These are phyloP conservation scores for Tilletia indica DNA, from an alignment of 1,284 basidiomycete species.

Conservation along the genomic window DNA sequence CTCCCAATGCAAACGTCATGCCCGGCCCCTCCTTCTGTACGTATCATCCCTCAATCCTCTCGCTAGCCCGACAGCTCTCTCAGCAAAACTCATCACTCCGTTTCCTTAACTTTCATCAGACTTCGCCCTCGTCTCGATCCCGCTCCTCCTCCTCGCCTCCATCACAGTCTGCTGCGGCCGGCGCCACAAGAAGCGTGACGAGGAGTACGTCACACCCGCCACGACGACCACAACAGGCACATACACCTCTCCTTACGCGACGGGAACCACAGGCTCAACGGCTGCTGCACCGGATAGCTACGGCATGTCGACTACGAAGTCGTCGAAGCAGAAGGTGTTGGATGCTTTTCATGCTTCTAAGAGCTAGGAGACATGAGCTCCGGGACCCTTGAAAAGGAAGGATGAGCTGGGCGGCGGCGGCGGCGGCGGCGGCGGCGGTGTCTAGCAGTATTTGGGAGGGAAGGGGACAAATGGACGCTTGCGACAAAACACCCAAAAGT, in stretches of 20 bases:
- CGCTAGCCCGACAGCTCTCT: too few relatives aligned
- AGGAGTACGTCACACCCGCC: background rate
- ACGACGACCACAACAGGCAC: background rate
- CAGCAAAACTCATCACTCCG: background rate
- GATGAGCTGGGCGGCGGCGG: background rate
- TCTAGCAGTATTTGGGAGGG: too few relatives aligned
- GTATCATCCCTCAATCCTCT: background rate
- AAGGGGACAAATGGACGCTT: too few relatives aligned
- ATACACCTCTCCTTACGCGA: background rate
- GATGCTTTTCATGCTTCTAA: conserved; percentile 22
- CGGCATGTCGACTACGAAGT: conserved; percentile 18
- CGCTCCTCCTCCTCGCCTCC: conserved; percentile 23
- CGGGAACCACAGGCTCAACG: background rate
- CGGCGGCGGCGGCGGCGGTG: too few relatives aligned
- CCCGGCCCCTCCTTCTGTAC: conserved; percentile 25
- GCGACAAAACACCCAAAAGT: too few relatives aligned
- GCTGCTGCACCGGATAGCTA: background rate
- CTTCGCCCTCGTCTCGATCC: conserved; percentile 26
- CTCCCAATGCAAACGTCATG: conserved; percentile 17
- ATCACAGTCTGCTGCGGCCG: conserved; percentile 29
- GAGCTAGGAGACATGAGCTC: background rate
- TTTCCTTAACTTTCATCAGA: background rate
- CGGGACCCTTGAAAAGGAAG: background rate
- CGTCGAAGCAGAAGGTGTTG: conserved; percentile 23
- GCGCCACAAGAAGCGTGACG: conserved; percentile 7